Base-by-base conservation (phyloP, 1,139 yeast species). In the Pichia cactophila region DNA sequence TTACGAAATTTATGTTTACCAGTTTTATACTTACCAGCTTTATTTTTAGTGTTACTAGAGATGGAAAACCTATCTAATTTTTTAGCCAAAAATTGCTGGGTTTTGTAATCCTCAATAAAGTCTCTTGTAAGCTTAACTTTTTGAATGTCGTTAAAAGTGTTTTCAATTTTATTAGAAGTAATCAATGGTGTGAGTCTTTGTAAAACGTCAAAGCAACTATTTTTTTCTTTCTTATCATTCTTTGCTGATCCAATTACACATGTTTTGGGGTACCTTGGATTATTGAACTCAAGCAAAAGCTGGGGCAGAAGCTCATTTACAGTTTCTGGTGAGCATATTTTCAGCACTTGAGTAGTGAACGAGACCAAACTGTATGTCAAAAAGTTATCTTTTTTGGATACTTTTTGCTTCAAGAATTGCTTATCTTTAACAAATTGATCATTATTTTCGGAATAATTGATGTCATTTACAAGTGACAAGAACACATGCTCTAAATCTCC, bases 401-500 rank as follows among this genome's bases (percentile, higher is more conserved):
- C 16, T 5, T 11, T 11, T 16, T 35, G 20, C 11, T 4, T 35
- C 23, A 35, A 7, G 3, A 8, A 16, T 35, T 9, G 20, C 38
- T 5, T 16, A 33, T n/a, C 14, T 35, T 35, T 35, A 5, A 31
- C 35, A 29, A 29, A 29, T 29, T 29, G 31, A 29, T 29, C 12
- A 29, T 29, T 11, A 2, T 10, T 29, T 23, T 5, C 23, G 5
- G 17, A 26, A 9, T 44, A 26, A 11, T 33, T 36, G 17, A 26
- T 6, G 38, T 46, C 50, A 3, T 26, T 20, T 26, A 47, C 43
- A 10, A 49, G 41, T 2, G 41, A 36, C 8, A 26, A 31, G 4
- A 49, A 29, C 14, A 49, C 38, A 5, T 8, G 5, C 31, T 47
- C 41, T 14, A 51, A 43, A 41, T 49, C 52, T 14, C 26, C 16